Conservation (phyloP, 73 alveolate genomes). For the Blepharisma japonicum region DNA sequence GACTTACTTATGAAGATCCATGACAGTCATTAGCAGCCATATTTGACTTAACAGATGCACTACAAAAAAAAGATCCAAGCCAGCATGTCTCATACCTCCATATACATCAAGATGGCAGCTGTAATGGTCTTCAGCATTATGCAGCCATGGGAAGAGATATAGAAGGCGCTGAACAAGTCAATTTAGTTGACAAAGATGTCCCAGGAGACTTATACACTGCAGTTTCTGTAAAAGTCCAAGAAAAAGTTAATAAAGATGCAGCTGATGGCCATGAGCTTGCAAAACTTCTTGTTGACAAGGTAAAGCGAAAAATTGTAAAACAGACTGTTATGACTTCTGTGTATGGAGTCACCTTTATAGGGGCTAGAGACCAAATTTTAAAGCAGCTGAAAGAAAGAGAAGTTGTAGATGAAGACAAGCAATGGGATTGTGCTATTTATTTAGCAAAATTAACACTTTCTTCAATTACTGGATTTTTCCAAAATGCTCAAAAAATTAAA, state of each 20-base stretch:
- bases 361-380: slow-evolving; percentile 82
- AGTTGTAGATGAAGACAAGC: slow-evolving; percentile 45
- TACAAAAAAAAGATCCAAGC: slow-evolving; percentile 65
- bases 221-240: slow-evolving; percentile 56
- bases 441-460: slow-evolving; percentile 75
- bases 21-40: slow-evolving; percentile 81
- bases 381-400: slow-evolving; percentile 71
- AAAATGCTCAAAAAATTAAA: slow-evolving; percentile 81
- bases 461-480: slow-evolving; percentile 79
- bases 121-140: slow-evolving; percentile 80
- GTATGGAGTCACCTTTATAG: slow-evolving; percentile 93
- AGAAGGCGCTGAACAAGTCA: slow-evolving; percentile 83
- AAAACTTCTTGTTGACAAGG: slow-evolving; percentile 54
- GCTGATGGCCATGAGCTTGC: slow-evolving; percentile 53
- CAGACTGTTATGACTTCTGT: slow-evolving; percentile 97
- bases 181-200: slow-evolving; percentile 66
- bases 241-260: slow-evolving; percentile 47
- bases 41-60: slow-evolving; percentile 69
- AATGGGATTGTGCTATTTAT: slow-evolving; percentile 66
- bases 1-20: slow-evolving; percentile 86
- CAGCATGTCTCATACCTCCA: slow-evolving; percentile 71
- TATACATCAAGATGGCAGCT: slow-evolving; percentile 92
- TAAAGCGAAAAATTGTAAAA: slow-evolving; percentile 82
- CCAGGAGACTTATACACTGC: slow-evolving; percentile 92
- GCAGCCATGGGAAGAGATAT: slow-evolving; percentile 97